These are phyloP conservation scores for Exophiala spinifera DNA, from an alignment of 2,329 filamentous ascomycete species.

Conservation along the genomic window DNA sequence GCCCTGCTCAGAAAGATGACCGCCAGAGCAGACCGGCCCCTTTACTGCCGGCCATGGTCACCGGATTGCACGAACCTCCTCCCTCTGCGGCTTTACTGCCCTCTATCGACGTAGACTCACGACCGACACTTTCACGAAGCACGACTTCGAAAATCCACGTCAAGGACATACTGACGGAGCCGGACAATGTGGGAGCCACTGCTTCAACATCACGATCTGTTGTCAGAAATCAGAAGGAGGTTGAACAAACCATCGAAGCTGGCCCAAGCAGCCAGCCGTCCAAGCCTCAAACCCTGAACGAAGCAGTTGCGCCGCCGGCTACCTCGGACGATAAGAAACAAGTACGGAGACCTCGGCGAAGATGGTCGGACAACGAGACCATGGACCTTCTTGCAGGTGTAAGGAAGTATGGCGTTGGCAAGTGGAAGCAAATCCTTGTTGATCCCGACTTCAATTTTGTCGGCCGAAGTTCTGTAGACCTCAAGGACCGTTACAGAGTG, in stretches of 20 bases:
- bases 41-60: constrained; percentile 48
- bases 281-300: constrained; percentile 9
- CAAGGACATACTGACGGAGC: constrained; percentile 26
- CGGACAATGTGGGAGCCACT: constrained; percentile 6
- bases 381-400: constrained; percentile 57
- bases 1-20: constrained; percentile 46
- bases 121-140: constrained; percentile 12
- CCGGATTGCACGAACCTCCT: constrained; percentile 62
- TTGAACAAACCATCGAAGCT: not conserved
- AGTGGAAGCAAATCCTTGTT: constrained; percentile 61
- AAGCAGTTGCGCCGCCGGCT: constrained; percentile 32
- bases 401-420: constrained; percentile 60
- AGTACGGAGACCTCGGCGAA: constrained; percentile 48
- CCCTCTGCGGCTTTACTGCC: constrained; percentile 60
- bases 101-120: constrained; percentile 53
- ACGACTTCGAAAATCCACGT: constrained; percentile 30
- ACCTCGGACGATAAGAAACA: constrained; percentile 34
- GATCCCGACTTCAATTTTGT: constrained; percentile 55
- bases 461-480: constrained; percentile 57
- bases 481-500: constrained; percentile 60
- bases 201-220: not conserved
- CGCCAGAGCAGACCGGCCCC: constrained; percentile 43
- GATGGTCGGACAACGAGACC: constrained; percentile 63
- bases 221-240: not conserved
- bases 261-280: constrained; percentile 1